Evolutionary conservation across 371 early-diverging fungal genomes (phyloP).

Genomic region (Mortierella polycephala): DNA sequence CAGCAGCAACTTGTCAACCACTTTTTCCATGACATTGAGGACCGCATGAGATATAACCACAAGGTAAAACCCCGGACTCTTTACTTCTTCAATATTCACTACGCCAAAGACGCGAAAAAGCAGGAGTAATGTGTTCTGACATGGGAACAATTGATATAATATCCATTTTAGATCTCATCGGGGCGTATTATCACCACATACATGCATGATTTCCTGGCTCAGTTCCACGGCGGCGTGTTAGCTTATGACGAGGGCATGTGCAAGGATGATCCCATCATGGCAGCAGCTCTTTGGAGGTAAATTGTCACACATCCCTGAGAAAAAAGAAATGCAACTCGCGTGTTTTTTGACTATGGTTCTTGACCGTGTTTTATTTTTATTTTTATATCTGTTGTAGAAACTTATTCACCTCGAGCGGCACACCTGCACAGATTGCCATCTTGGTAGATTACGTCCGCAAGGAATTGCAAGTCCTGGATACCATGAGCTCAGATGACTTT

Average conservation of each 20-base stretch:
- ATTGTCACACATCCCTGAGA: neutral
- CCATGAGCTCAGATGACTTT: slow-evolving; percentile 49
- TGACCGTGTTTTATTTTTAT: neutral
- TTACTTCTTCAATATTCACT: slow-evolving; percentile 1
- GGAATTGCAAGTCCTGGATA: slow-evolving; percentile 72
- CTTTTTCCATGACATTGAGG: slow-evolving; percentile 91
- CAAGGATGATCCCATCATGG: slow-evolving; percentile 89
- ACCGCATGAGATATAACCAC: slow-evolving; percentile 72
- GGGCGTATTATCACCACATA: slow-evolving; percentile 78
- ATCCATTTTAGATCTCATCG: slow-evolving; percentile 64
- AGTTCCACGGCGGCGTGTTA: slow-evolving; percentile 90
- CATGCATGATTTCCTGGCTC: slow-evolving; percentile 82
- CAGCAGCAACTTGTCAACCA: slow-evolving; percentile 90
- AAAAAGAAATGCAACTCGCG: neutral
- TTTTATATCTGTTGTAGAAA: slow-evolving; percentile 60
- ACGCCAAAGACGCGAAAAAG: neutral
- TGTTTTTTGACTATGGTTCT: neutral
- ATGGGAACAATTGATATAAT: neutral
- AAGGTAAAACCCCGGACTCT: slow-evolving; percentile 23
- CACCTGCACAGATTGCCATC: slow-evolving; percentile 66
- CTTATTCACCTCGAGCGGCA: slow-evolving; percentile 70
- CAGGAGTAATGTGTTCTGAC: too few relatives aligned
- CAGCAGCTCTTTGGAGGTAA: slow-evolving; percentile 93
- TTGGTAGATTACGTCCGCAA: slow-evolving; percentile 73
- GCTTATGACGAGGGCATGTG: slow-evolving; percentile 96